phyloP scores from a whole-genome alignment of 116 monocot genomes.

The Papilionanthe hybrid region DNA sequence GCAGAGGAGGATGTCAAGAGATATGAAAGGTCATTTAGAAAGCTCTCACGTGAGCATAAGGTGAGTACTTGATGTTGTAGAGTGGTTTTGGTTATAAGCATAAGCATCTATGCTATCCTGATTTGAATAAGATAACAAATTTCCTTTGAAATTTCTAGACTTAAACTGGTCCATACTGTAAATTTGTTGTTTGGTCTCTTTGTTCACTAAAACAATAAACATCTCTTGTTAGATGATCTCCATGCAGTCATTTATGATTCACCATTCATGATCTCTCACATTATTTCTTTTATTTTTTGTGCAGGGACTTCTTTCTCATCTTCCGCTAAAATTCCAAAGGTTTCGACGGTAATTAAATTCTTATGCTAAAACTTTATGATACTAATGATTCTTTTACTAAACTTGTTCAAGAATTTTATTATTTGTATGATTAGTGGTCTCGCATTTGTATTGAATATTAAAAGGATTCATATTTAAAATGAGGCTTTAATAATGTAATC shows the following conservation, averaged over 20 bases:
- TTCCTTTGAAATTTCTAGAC: background rate
- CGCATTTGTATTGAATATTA: background rate
- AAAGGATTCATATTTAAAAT: background rate
- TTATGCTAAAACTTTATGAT: background rate
- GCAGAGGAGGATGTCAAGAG: slow-evolving; percentile 66
- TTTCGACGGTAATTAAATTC: slow-evolving; percentile 47
- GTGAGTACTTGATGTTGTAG: slow-evolving; percentile 15
- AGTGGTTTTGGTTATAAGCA: background rate
- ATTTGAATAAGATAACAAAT: background rate
- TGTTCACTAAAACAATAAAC: background rate
- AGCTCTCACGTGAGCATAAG: slow-evolving; percentile 67
- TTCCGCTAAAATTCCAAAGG: slow-evolving; percentile 52
- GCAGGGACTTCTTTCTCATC: slow-evolving; percentile 68
- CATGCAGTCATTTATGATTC: background rate
- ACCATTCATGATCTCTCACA: background rate
- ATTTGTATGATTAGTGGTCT: background rate
- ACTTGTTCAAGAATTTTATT: background rate
- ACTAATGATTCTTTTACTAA: background rate
- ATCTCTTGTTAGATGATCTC: background rate
- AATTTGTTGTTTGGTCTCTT: background rate
- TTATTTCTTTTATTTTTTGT: slow-evolving; percentile 1
- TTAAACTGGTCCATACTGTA: background rate
- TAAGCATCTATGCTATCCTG: background rate
- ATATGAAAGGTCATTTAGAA: slow-evolving; percentile 69
- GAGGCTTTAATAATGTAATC: background rate